A percentile compares a stretch with the other conserved stretches of the same genome.
phyloP scores from a whole-genome alignment of 345 rosid genomes.

The Pugionium cornutum region DNA sequence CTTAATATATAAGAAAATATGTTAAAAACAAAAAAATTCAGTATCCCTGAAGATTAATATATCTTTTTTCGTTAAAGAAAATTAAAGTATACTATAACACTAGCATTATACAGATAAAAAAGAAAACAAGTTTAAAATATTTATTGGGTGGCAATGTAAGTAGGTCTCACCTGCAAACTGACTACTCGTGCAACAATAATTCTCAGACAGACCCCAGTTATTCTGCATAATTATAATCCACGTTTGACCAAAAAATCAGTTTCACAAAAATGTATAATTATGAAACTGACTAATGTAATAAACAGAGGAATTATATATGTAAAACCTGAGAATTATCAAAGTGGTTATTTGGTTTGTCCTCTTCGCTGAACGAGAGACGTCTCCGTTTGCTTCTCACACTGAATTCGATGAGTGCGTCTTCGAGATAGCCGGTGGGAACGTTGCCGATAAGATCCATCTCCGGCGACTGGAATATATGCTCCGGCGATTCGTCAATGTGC shows the following conservation, averaged over 20 bases:
- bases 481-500: constrained; percentile 49
- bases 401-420: constrained; percentile 76
- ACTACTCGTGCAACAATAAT: constrained; percentile 54
- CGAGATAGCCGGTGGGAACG: constrained; percentile 78
- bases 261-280: not conserved
- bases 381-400: constrained; percentile 66
- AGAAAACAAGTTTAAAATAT: not conserved
- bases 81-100: too few relatives aligned
- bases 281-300: not conserved
- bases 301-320: not conserved
- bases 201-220: constrained; percentile 57
- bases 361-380: constrained; percentile 46
- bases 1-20: not conserved
- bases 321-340: constrained; percentile 33
- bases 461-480: constrained; percentile 40
- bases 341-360: constrained; percentile 26
- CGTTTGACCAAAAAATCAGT: constrained; percentile 10
- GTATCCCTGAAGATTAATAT: too few relatives aligned
- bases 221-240: constrained; percentile 46
- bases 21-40: not conserved
- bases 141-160: constrained; percentile 19
- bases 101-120: too few relatives aligned
- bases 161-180: constrained; percentile 48
- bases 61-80: too few relatives aligned
- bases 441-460: constrained; percentile 41